Evolutionary conservation across 257 asterid genomes (phyloP), one percentile per base, ranked within the genome.

Genomic region (Fraxinus quadrangulata): DNA sequence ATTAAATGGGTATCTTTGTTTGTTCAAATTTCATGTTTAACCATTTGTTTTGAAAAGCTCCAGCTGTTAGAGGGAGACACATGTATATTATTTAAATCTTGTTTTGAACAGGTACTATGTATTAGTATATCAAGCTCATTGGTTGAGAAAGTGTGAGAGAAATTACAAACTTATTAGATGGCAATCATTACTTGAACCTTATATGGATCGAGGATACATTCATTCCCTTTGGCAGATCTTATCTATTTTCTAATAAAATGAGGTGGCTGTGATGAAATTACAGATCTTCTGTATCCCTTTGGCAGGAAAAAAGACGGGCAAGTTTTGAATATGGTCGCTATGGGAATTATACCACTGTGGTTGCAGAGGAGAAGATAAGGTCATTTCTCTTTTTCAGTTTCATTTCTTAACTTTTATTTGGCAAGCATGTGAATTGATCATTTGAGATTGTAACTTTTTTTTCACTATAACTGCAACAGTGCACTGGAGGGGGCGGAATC

Each of bases 271-370:
- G 31, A 9, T 10, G n/a, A 23, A 61, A 14, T 23, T 3, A 61
- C 17, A 2, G 13, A 61, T 5, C 4, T 61, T 10, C 16, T 12
- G 74, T 65, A 80, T 80, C 80, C 9, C 77, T 10, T 45, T 78
- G 75, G 82, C 88, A 94, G 98, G 98, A 94, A 87, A 94, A 92
- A 83, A 85, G 97, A 51, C 74, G 83, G 75, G 72, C 80, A 75
- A 90, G 98, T 85, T 94, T 92, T 77, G 98, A 94, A 81, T 94
- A 94, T 75, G 98, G 98, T 37, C 90, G 98, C n/a, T 94, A 94
- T 81, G 98, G 98, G 73, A 94, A 94, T 81, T 89, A 88, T 74
- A 94, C 98, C 68, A 94, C 96, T 74, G 77, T 87, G 78, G 98
- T 86, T 83, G 19, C 54, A 3, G 54, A 45, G 54, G 92, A 92